These are phyloP conservation scores for Triadica sebifera DNA, from an alignment of 345 rosid species.

Conservation along the genomic window DNA sequence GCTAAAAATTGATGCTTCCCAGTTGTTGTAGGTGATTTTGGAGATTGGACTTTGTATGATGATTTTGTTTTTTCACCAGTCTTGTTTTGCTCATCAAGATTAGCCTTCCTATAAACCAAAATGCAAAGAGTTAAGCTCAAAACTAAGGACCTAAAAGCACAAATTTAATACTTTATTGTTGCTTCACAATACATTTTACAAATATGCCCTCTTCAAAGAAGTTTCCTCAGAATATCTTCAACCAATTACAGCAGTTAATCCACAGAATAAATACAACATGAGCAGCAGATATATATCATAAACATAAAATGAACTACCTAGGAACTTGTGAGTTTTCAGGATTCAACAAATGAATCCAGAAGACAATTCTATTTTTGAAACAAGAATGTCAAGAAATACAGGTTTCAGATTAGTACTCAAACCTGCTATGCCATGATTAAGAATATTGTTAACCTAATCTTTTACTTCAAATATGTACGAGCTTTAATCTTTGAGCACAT, in stretches of 20 bases:
- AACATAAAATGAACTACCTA: not conserved
- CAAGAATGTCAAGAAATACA: not conserved
- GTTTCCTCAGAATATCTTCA: not conserved
- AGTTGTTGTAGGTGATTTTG: conserved; percentile 42
- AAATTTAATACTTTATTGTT: not conserved
- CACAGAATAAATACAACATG: no score
- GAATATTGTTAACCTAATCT: not conserved
- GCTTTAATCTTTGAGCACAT: not conserved
- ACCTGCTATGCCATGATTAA: not conserved
- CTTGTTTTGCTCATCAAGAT: conserved; percentile 43
- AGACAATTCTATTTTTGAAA: not conserved
- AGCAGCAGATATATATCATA: not conserved
- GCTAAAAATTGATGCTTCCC: conserved; percentile 64
- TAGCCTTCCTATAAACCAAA: conserved; percentile 43
- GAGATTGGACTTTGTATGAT: conserved; percentile 40
- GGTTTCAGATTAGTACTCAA: not conserved
- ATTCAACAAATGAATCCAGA: not conserved
- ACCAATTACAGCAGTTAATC: not conserved
- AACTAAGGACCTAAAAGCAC: not conserved
- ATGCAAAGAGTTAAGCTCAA: conserved; percentile 17
- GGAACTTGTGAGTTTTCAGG: not conserved
- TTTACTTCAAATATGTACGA: not conserved
- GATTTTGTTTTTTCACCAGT: conserved; percentile 33
- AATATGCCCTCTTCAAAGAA: not conserved
- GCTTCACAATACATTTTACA: not conserved